Percentiles rank a stretch among this genome's conserved stretches.
phyloP scores from a whole-genome alignment of 1,284 basidiomycete species.

The Sutorius eximius region DNA sequence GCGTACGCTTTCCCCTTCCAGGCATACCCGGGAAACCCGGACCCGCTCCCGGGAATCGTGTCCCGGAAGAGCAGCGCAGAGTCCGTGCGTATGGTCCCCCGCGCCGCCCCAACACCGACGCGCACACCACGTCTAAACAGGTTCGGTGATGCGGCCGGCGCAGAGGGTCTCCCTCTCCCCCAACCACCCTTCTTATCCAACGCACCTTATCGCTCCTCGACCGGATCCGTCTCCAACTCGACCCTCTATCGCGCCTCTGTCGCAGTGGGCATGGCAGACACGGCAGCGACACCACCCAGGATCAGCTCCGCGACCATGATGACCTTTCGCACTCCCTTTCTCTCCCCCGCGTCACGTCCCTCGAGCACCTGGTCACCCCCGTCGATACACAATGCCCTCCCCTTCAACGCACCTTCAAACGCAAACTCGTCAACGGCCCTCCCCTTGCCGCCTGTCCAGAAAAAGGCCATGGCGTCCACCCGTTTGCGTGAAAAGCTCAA shows the following conservation, averaged over 20 bases:
- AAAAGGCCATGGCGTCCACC: constrained; percentile 51
- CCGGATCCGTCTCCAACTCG: constrained; percentile 22
- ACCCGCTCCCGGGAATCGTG: constrained; percentile 46
- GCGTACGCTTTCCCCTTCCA: constrained; percentile 57
- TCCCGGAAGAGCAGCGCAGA: constrained; percentile 37
- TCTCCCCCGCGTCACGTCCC: constrained; percentile 65
- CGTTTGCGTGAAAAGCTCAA: constrained; percentile 46
- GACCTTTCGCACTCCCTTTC: constrained; percentile 65
- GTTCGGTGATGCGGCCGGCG: constrained; percentile 27
- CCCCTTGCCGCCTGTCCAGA: constrained; percentile 37
- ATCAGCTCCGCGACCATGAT: constrained; percentile 48
- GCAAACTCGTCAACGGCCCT: constrained; percentile 38
- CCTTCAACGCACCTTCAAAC: constrained; percentile 35
- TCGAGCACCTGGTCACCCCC: constrained; percentile 63
- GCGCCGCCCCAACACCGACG: constrained; percentile 7
- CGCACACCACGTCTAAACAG: constrained; percentile 13
- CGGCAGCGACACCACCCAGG: constrained; percentile 25
- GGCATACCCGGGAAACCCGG: constrained; percentile 60
- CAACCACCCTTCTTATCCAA: constrained; percentile 55
- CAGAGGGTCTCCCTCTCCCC: constrained; percentile 38
- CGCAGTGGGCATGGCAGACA: constrained; percentile 23
- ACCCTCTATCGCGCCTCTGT: constrained; percentile 32
- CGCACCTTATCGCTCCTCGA: constrained; percentile 40
- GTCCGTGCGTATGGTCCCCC: constrained; percentile 33
- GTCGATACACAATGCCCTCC: constrained; percentile 12